These are phyloP conservation scores for Xylariaceae sp. DNA, from an alignment of 2,329 filamentous ascomycete species.

Conservation along the genomic window DNA sequence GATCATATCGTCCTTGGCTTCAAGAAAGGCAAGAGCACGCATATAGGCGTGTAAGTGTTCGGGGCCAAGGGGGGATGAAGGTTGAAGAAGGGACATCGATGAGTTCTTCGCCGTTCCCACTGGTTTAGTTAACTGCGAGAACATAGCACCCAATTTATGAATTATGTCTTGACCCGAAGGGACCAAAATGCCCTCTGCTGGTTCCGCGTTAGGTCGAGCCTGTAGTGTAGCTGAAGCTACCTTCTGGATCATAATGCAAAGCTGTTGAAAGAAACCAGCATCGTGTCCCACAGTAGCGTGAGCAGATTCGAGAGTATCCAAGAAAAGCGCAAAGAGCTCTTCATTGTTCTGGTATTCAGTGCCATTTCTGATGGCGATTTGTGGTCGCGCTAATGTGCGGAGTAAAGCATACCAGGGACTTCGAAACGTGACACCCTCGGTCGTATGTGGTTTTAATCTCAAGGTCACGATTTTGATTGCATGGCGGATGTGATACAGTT, in stretches of 20 bases:
- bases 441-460: slow-evolving; percentile 25
- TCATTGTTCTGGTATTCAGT: slow-evolving; percentile 23
- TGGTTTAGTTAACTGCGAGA: slow-evolving; percentile 26
- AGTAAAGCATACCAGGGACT: slow-evolving; percentile 42
- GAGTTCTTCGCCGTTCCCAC: slow-evolving; percentile 6
- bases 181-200: slow-evolving; percentile 9
- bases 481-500: slow-evolving; percentile 28
- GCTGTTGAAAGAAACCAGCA: slow-evolving; percentile 32
- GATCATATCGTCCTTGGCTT: slow-evolving; percentile 56
- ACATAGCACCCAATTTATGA: slow-evolving; percentile 11
- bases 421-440: slow-evolving; percentile 31
- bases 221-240: slow-evolving; percentile 19
- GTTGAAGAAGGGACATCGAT: slow-evolving; percentile 7
- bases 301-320: slow-evolving; percentile 29
- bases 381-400: slow-evolving; percentile 33
- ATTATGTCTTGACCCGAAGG: slow-evolving; percentile 8
- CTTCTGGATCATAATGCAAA: slow-evolving; percentile 35
- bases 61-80: slow-evolving; percentile 43
- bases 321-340: slow-evolving; percentile 30
- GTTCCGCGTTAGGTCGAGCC: neutral
- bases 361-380: slow-evolving; percentile 28
- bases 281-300: slow-evolving; percentile 31
- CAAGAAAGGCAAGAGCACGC: slow-evolving; percentile 57
- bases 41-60: slow-evolving; percentile 56
- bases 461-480: slow-evolving; percentile 32